Evolutionary conservation across 1,284 basidiomycete genomes (phyloP), one percentile per base, ranked within the genome.

Genomic region (Malassezia equina): DNA sequence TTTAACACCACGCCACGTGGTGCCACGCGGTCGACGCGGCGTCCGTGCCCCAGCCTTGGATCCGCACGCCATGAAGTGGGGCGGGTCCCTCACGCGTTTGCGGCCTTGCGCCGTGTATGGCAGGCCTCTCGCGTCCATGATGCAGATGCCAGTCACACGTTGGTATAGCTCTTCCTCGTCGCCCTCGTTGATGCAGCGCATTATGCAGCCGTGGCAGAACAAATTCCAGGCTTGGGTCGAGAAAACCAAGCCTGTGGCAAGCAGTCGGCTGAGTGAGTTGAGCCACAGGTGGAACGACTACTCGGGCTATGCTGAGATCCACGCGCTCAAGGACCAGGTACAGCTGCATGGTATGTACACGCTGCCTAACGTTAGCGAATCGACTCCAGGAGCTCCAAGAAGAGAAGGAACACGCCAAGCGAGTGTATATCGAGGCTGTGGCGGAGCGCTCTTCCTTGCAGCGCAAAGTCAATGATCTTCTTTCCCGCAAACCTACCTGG

Each of bases 401-500:
- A 4, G n/a, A 32, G 9, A 62, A 64, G 21, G 47, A 56, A 3
- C 17, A 48, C 3, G 60, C 65, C 24, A 66, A 64, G 31, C 25
- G 45, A 0, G 33, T 52, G 17, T 71, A 73, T 31, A 52, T 71
- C 9, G 15, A 40, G 1, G 55, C 71, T 0, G 68, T 73, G 2
- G 50, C 61, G 15, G 33, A 40, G 8, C 65, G 71, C 4, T 58
- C 58, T 1, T 33, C 54, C 1, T 52, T 57, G 15, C 71, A 74
- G 55, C 60, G 64, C n/a, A 52, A 61, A 19, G 62, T 63, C 17
- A 72, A 68, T 47, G 69, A 73, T 15, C 55, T 74, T 1, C 60
- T 74, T 1, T 62, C 64, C 2, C 66, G 71, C 31, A 69, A 69
- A 25, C 32, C 47, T 9, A 48, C 55, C 0, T 74, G 71, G 71